phyloP scores from a whole-genome alignment of 176 grass and related monocot genomes.

The Melocanna baccifera region DNA sequence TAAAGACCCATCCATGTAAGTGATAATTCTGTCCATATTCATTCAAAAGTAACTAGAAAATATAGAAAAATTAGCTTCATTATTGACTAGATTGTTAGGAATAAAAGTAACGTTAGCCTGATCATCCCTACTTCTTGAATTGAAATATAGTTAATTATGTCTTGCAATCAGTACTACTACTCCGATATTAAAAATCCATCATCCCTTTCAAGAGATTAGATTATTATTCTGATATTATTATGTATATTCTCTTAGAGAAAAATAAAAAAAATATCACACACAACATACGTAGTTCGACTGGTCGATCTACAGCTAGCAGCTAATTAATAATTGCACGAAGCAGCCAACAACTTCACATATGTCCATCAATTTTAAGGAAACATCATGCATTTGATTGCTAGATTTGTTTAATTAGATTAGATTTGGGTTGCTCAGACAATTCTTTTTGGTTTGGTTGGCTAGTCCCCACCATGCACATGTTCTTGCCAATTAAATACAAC shows the following conservation, averaged over 20 bases:
- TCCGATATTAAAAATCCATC: not conserved
- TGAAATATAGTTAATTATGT: not conserved
- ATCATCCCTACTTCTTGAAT: not conserved
- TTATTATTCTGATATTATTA: not conserved
- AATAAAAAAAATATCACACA: not conserved
- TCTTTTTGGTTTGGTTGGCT: not conserved
- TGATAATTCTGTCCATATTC: not conserved
- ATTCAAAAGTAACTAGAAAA: not conserved
- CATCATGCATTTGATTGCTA: not conserved
- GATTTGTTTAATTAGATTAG: slow-evolving; percentile 11
- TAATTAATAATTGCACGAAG: not conserved
- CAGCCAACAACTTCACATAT: not conserved
- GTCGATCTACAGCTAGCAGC: slow-evolving; percentile 1
- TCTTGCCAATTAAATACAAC: not conserved
- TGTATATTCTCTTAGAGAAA: not conserved
- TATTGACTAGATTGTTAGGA: not conserved
- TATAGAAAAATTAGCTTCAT: not conserved
- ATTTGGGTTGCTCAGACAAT: not conserved
- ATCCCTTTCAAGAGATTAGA: not conserved
- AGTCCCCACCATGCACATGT: slow-evolving; percentile 2
- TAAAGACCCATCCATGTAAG: not conserved
- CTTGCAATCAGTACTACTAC: not conserved
- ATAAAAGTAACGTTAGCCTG: not conserved
- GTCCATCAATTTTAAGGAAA: slow-evolving; percentile 22
- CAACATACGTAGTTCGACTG: not conserved